Percentiles rank a stretch among this genome's conserved stretches.
These are phyloP conservation scores for Jacaranda mimosifolia DNA, from an alignment of 257 asterid genomes.

Conservation along the genomic window DNA sequence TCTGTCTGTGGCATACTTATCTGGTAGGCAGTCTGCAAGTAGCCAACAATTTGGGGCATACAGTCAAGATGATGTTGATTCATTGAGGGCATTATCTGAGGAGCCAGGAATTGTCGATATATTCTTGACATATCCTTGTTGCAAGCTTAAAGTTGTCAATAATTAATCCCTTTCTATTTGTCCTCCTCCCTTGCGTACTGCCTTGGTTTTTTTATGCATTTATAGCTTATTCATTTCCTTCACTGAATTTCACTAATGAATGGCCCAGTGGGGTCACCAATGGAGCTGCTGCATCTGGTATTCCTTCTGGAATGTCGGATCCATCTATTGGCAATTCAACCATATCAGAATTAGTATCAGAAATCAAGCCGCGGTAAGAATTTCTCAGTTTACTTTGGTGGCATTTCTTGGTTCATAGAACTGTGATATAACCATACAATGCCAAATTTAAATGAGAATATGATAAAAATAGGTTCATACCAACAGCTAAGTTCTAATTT, in stretches of 20 bases:
- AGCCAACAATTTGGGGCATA: conserved; percentile 77
- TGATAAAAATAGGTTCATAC: conserved; percentile 10
- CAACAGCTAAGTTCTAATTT: conserved; percentile 22
- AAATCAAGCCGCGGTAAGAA: conserved; percentile 93
- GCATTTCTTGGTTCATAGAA: conserved; percentile 18
- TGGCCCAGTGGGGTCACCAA: conserved; percentile 85
- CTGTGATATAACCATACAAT: conserved; percentile 13
- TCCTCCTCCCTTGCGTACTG: conserved; percentile 2
- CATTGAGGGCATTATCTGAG: conserved; percentile 90
- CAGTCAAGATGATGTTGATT: conserved; percentile 93
- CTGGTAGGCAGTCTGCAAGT: conserved; percentile 79
- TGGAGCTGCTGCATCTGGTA: conserved; percentile 63
- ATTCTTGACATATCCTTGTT: conserved; percentile 92
- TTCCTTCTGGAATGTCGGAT: conserved; percentile 70
- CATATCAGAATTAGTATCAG: conserved; percentile 81
- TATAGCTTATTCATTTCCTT: conserved; percentile 53
- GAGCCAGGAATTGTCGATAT: conserved; percentile 85
- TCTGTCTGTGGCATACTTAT: conserved; percentile 79
- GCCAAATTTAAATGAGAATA: too few species aligned
- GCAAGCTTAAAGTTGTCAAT: conserved; percentile 26
- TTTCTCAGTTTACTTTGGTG: conserved; percentile 17
- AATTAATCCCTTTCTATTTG: conserved; percentile 20
- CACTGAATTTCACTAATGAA: conserved; percentile 76
- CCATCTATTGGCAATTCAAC: conserved; percentile 61
- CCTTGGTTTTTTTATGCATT: conserved; percentile 19